Evolutionary conservation across 2,329 filamentous ascomycete genomes (phyloP).

Genomic region (Septoria petroselini): DNA sequence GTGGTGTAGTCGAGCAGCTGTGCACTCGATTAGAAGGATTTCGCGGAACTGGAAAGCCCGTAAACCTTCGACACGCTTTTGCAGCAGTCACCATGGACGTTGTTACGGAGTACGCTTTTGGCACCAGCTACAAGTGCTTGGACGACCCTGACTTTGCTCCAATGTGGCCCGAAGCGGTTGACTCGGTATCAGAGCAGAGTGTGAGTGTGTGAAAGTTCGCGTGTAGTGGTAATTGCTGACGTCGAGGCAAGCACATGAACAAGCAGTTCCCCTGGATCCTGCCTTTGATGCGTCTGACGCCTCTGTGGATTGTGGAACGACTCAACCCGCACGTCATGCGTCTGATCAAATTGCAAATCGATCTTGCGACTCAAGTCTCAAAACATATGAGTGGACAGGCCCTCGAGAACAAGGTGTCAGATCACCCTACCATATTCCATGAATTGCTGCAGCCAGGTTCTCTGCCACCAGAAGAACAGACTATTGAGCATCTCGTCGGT

Average conservation of each 20-base stretch:
- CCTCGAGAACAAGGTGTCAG: constrained; percentile 3
- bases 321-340: constrained; percentile 17
- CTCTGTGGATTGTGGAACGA: constrained; percentile 14
- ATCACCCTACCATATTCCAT: constrained; percentile 17
- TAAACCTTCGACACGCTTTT: constrained; percentile 19
- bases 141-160: constrained; percentile 17
- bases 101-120: constrained; percentile 17
- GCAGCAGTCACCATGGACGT: constrained; percentile 17
- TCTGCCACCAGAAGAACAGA: constrained; percentile 8
- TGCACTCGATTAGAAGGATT: constrained; percentile 14
- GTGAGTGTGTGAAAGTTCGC: background rate
- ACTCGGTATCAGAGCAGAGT: constrained; percentile 15
- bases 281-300: constrained; percentile 12
- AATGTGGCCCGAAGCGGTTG: constrained; percentile 14
- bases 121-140: constrained; percentile 11
- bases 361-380: constrained; percentile 11
- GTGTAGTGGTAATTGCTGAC: background rate
- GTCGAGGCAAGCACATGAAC: constrained; percentile 5
- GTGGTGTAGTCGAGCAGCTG: constrained; percentile 10
- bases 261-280: constrained; percentile 18
- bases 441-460: background rate
- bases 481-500: constrained; percentile 3
- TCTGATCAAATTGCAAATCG: constrained; percentile 16
- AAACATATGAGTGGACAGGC: constrained; percentile 9
- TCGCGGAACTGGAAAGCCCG: constrained; percentile 7